A percentile compares a stretch with the other conserved stretches of the same genome.
These are phyloP conservation scores for Salix exigua DNA, from an alignment of 345 rosid species.

Conservation along the genomic window DNA sequence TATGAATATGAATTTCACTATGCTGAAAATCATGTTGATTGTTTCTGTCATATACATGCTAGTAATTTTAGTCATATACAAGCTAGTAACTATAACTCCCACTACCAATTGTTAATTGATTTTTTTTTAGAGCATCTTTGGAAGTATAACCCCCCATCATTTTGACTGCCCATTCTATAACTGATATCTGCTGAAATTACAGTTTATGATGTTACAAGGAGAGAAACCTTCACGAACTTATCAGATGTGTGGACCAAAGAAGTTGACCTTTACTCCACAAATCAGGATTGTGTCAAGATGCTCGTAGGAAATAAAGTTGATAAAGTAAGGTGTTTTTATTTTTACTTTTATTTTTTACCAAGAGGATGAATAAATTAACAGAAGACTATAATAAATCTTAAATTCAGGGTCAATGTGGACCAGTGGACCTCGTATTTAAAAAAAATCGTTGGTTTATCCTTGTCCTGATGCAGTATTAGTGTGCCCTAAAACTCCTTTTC, in stretches of 20 bases:
- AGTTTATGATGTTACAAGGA: conserved; percentile 91
- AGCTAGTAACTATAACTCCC: background rate
- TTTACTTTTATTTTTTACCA: background rate
- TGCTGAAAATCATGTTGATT: background rate
- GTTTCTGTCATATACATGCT: background rate
- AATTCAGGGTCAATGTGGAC: background rate
- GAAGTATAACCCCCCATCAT: background rate
- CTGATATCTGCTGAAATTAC: conserved; percentile 16
- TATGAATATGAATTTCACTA: background rate
- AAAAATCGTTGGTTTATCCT: no score
- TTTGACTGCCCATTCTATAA: background rate
- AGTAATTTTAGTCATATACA: background rate
- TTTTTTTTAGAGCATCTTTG: background rate
- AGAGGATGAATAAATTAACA: background rate
- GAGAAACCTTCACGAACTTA: conserved; percentile 83
- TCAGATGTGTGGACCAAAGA: conserved; percentile 94
- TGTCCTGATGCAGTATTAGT: background rate
- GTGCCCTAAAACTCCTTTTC: background rate
- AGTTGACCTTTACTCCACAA: conserved; percentile 74
- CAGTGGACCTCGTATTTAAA: background rate
- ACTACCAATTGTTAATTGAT: background rate
- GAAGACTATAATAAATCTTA: background rate
- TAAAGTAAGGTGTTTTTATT: conserved; percentile 38
- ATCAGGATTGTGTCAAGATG: conserved; percentile 81
- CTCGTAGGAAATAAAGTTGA: conserved; percentile 98